These are phyloP conservation scores for Termitomyces sp. DNA, from an alignment of 768 basidiomycete species.

Conservation along the genomic window DNA sequence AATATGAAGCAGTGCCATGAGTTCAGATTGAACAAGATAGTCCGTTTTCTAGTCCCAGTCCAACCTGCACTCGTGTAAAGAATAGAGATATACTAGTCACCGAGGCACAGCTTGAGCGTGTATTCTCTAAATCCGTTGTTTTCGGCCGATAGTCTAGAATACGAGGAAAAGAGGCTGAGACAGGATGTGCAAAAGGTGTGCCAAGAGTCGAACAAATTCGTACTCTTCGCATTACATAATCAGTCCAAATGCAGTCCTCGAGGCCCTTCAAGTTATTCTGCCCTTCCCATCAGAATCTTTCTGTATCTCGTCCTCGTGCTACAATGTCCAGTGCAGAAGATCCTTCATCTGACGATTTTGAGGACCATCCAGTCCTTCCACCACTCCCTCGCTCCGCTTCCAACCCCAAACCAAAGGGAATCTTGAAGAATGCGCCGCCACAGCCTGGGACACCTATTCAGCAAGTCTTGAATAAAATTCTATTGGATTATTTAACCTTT, in stretches of 20 bases:
- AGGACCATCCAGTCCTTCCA: constrained; percentile 40
- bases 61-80: neutral
- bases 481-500: constrained; percentile 4
- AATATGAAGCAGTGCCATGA: neutral
- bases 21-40: neutral
- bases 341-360: constrained; percentile 7
- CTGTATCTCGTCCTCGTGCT: neutral
- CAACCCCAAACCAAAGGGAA: constrained; percentile 77
- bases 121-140: neutral
- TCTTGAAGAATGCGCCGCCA: constrained; percentile 77
- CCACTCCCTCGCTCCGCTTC: constrained; percentile 60
- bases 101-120: too few species aligned
- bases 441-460: constrained; percentile 38
- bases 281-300: neutral
- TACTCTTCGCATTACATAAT: neutral
- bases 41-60: neutral
- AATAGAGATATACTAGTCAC: neutral
- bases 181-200: neutral
- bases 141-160: neutral
- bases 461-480: constrained; percentile 24
- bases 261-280: neutral
- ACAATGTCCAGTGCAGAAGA: constrained; percentile 16
- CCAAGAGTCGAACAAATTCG: neutral
- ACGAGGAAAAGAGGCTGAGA: neutral
- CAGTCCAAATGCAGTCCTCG: neutral